These are phyloP conservation scores for Yamadazyma phyllophila DNA, from an alignment of 805 yeast genomes.

Conservation along the genomic window DNA sequence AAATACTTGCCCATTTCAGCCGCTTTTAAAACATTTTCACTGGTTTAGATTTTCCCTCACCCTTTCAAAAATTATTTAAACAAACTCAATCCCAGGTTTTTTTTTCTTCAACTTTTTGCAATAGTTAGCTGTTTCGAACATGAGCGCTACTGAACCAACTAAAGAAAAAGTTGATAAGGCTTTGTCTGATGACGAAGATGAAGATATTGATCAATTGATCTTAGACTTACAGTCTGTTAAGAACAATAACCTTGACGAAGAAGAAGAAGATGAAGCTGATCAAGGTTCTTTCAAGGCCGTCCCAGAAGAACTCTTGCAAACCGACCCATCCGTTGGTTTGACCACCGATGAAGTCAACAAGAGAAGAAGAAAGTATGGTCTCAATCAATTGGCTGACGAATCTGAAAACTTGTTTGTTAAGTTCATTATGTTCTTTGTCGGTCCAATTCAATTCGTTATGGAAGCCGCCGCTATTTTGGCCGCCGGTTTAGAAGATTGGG, in stretches of 20 bases:
- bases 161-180: conserved; percentile 51
- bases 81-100: conserved; percentile 5
- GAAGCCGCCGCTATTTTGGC: conserved; percentile 95
- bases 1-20: conserved; percentile 16
- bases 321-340: conserved; percentile 78
- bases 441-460: conserved; percentile 97
- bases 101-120: conserved; percentile 7
- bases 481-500: conserved; percentile 97
- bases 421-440: conserved; percentile 84
- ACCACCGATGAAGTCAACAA: conserved; percentile 70
- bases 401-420: conserved; percentile 74
- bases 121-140: conserved; percentile 11
- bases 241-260: conserved; percentile 52
- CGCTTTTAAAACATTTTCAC: conserved; percentile 12
- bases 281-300: conserved; percentile 57
- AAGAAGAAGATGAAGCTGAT: conserved; percentile 44
- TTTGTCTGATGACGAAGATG: conserved; percentile 55
- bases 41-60: background rate
- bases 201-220: conserved; percentile 61
- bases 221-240: conserved; percentile 76
- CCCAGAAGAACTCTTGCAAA: conserved; percentile 81
- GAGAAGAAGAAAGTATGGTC: conserved; percentile 89
- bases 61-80: conserved; percentile 6
- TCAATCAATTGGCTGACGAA: conserved; percentile 89
- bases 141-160: conserved; percentile 52